Percentiles rank a stretch among this genome's conserved stretches.
Conservation (phyloP, 768 basidiomycete species). For the Calocybe cyanea region DNA sequence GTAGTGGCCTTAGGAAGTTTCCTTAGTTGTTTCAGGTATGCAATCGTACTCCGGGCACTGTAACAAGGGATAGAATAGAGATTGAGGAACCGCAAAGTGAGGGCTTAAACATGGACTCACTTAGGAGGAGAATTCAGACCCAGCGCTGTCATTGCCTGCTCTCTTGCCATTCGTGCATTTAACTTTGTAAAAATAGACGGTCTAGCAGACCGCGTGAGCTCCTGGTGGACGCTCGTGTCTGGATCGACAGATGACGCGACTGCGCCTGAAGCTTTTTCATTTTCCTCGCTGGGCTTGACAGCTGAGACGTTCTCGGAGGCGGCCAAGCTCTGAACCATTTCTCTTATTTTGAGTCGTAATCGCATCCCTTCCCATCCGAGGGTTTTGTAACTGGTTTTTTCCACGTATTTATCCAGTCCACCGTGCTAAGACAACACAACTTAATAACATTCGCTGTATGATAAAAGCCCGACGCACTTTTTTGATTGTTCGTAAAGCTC, state of each 20-base stretch:
- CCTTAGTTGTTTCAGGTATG: conserved; percentile 11
- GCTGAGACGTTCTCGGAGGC: background rate
- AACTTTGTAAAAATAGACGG: conserved; percentile 7
- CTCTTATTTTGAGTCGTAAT: conserved; percentile 37
- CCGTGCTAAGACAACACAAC: conserved; percentile 41
- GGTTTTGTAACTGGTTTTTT: conserved; percentile 37
- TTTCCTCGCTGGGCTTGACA: too few species aligned
- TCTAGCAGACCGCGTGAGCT: background rate
- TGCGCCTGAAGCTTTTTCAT: too few species aligned
- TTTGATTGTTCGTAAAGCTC: conserved; percentile 77
- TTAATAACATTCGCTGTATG: background rate
- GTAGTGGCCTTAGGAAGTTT: background rate
- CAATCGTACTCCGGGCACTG: conserved; percentile 15
- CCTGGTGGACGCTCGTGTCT: background rate
- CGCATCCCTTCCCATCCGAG: conserved; percentile 44
- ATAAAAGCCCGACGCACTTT: conserved; percentile 47
- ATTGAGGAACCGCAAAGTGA: background rate
- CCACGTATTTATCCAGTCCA: conserved; percentile 69
- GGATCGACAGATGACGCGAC: too few species aligned
- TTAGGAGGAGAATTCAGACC: conserved; percentile 16
- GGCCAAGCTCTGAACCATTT: conserved; percentile 9
- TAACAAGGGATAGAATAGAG: background rate
- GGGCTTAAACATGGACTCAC: conserved; percentile 5
- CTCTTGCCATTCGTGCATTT: conserved; percentile 20
- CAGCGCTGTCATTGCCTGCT: conserved; percentile 21